phyloP scores from a whole-genome alignment of 192 early-diverging fungal genomes.

The Phlyctochytrium arcticum region DNA sequence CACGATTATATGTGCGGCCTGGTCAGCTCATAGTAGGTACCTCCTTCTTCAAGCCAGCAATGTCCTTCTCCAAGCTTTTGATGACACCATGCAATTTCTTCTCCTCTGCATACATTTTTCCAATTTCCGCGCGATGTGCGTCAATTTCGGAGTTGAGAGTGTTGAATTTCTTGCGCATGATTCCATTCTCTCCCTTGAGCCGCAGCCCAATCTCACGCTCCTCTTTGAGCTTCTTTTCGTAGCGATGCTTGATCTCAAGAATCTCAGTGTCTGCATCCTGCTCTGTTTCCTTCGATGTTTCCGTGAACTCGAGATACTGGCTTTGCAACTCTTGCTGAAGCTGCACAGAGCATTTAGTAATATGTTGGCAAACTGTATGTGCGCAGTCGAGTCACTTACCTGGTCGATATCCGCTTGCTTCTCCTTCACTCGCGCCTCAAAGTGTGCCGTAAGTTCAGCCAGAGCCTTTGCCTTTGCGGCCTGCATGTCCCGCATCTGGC shows the following conservation, averaged over 20 bases:
- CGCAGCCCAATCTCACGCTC: conserved; percentile 55
- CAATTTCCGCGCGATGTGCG: conserved; percentile 55
- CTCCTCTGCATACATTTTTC: conserved; percentile 56
- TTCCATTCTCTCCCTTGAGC: conserved; percentile 64
- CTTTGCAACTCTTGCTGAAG: conserved; percentile 52
- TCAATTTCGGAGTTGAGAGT: conserved; percentile 60
- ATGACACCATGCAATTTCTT: conserved; percentile 60
- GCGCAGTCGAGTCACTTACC: conserved; percentile 11
- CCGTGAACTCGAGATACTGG: conserved; percentile 50
- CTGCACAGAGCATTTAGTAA: conserved; percentile 21
- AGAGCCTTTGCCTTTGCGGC: conserved; percentile 44
- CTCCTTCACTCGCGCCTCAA: conserved; percentile 48
- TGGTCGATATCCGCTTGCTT: conserved; percentile 58
- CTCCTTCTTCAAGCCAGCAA: conserved; percentile 60
- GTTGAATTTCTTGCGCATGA: conserved; percentile 65
- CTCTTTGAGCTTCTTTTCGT: conserved; percentile 55
- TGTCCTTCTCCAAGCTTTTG: conserved; percentile 62
- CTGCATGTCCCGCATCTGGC: conserved; percentile 53
- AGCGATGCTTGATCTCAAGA: conserved; percentile 49
- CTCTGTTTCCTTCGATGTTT: conserved; percentile 54
- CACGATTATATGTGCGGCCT: too few species aligned
- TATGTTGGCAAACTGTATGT: not conserved
- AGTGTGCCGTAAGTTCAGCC: conserved; percentile 48
- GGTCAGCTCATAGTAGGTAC: too few species aligned
- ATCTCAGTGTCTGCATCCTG: conserved; percentile 61